These are phyloP conservation scores for Ascochyta viciae-villosae DNA, from an alignment of 2,329 filamentous ascomycete genomes.

Conservation along the genomic window DNA sequence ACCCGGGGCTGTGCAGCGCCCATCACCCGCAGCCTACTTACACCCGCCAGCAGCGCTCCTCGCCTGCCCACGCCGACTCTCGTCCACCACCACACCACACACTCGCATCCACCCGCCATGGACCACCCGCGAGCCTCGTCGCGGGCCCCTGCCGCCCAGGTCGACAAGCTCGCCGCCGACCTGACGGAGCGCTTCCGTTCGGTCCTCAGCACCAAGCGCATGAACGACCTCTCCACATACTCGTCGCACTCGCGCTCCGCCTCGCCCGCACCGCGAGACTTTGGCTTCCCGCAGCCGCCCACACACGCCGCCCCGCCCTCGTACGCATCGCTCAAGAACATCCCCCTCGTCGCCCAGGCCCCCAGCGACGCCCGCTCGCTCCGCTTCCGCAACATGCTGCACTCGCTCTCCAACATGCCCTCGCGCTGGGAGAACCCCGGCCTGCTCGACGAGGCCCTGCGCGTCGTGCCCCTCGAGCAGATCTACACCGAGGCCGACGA, in stretches of 20 bases:
- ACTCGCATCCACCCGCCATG: conserved; percentile 34
- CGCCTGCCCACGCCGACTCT: conserved; percentile 20
- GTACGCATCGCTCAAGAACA: conserved; percentile 67
- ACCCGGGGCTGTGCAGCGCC: conserved; percentile 20
- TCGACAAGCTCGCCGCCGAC: conserved; percentile 67
- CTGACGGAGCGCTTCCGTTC: conserved; percentile 86
- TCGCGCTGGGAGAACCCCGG: conserved; percentile 97
- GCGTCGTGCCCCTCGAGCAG: conserved; percentile 83
- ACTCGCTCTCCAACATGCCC: conserved; percentile 86
- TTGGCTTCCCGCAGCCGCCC: conserved; percentile 49
- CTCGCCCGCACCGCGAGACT: conserved; percentile 63
- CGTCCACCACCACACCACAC: conserved; percentile 20
- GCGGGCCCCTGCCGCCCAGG: conserved; percentile 38
- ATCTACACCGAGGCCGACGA: conserved; percentile 96
- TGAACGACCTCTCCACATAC: conserved; percentile 75
- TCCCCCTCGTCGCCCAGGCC: conserved; percentile 75
- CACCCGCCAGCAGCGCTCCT: conserved; percentile 12
- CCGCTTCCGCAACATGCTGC: conserved; percentile 72
- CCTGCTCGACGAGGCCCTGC: conserved; percentile 87
- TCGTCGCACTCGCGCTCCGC: conserved; percentile 66
- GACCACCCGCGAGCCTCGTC: conserved; percentile 42
- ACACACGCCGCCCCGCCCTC: conserved; percentile 58
- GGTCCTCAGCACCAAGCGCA: conserved; percentile 81
- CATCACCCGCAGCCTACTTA: conserved; percentile 15
- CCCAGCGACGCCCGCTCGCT: conserved; percentile 63